Base-by-base conservation (phyloP, 805 yeast species). In the Barnettozyma siamensis region DNA sequence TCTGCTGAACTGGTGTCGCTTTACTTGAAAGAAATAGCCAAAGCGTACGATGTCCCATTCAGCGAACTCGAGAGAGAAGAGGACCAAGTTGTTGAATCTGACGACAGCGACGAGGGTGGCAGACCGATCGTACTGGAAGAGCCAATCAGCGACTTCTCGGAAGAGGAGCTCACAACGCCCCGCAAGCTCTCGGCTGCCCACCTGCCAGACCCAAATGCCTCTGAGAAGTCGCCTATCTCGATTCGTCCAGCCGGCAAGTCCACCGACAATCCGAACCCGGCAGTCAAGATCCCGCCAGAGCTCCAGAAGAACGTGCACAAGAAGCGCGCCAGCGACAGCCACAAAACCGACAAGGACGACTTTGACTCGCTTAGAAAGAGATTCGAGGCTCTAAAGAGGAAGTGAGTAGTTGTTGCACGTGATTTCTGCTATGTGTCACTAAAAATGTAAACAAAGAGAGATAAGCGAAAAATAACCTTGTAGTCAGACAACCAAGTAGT, bases 21-120 rank as follows among this genome's bases (percentile, higher is more conserved):
- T 44, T 88, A 88, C 53, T 65, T 88, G 46, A 66, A 73, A 40
- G 96, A 88, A 55, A 88, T 88, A 46, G 95, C 95, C 1, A 69
- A 69, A 38, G 84, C 95, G 0, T 88, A 88, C 54, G 71, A 73
- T 18, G 93, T 80, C 0, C 83, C 88, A 1, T 88, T 78, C 53
- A 78, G 86, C 26, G 81, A 78, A 12, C 58, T 78, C 3, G 62
- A 54, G 11, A 49, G 48, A 8, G 56, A 45, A 7, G 54, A 48
- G 11, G 55, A 48, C 26, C 61, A 47, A 16, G 68, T 58, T 19
- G 60, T 53, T 37, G 63, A 51, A 15, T 68, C 58, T 19, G 60
- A 53, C 37, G 63, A 51, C 19, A 66, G 58, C 34, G 60, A 49
- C 10, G 58, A 44, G 3, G 59, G 54, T 4, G 59, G 57, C 2